phyloP scores from a whole-genome alignment of 2,329 filamentous ascomycete genomes.

The Macrophomina tecta region DNA sequence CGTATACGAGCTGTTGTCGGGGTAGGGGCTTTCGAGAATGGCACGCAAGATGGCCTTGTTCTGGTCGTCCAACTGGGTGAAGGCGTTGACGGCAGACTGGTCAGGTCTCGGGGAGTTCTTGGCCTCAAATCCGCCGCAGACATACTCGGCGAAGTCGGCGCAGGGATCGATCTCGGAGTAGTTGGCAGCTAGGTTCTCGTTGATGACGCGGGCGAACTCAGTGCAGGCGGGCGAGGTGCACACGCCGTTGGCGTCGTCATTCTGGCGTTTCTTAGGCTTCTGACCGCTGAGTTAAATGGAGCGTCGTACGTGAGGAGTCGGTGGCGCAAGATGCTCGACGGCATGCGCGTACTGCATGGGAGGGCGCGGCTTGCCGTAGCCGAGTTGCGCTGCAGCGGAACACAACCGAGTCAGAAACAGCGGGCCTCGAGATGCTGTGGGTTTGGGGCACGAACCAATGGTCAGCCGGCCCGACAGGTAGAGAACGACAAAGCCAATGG shows the following conservation, averaged over 20 bases:
- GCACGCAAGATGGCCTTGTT: slow-evolving; percentile 3
- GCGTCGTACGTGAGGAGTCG: background rate
- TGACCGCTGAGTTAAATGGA: background rate
- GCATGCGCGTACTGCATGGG: background rate
- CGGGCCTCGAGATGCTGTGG: too few relatives aligned
- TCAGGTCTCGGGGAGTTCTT: slow-evolving; percentile 70
- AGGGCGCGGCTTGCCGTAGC: background rate
- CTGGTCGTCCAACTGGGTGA: background rate
- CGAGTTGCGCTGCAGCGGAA: background rate
- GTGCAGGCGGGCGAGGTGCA: slow-evolving; percentile 68
- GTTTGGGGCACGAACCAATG: background rate
- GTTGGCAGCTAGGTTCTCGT: slow-evolving; percentile 66
- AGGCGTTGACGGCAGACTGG: slow-evolving; percentile 42
- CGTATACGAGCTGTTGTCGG: background rate
- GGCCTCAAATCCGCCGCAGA: slow-evolving; percentile 70
- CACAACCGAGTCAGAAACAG: background rate
- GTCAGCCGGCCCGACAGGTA: background rate
- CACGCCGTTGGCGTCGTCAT: background rate
- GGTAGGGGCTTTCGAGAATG: slow-evolving; percentile 7
- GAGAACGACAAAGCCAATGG: background rate
- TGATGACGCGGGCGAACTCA: slow-evolving; percentile 66
- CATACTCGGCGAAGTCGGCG: slow-evolving; percentile 70
- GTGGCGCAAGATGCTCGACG: background rate
- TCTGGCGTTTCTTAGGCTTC: slow-evolving; percentile 1
- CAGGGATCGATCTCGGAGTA: slow-evolving; percentile 71